Evolutionary conservation across 202 grass and related monocot genomes (phyloP).

Genomic region (Carex arenaria): DNA sequence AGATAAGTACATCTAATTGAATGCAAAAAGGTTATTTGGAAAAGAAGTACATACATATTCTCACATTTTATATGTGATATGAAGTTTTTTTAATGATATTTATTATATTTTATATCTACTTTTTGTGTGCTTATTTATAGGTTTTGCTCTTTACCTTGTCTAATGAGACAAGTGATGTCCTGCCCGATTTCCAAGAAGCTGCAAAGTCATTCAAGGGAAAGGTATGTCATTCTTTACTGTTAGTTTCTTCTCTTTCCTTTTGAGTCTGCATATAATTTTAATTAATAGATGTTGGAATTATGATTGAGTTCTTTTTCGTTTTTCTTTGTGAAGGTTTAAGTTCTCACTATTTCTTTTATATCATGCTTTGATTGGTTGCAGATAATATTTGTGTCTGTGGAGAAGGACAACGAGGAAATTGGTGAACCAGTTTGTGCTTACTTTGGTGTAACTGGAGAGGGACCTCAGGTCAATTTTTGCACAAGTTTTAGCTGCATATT

Average conservation of each 20-base stretch:
- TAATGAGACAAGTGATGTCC: conserved; percentile 47
- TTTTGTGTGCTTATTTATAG: conserved; percentile 30
- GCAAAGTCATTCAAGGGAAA: conserved; percentile 88
- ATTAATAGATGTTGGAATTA: neutral
- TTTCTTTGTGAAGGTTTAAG: conserved; percentile 14
- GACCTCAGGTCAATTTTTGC: conserved; percentile 48
- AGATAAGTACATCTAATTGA: neutral
- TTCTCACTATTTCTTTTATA: conserved; percentile 18
- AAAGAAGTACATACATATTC: neutral
- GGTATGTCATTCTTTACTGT: conserved; percentile 37
- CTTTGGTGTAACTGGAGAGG: conserved; percentile 74
- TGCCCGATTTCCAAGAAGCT: conserved; percentile 72
- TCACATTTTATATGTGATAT: neutral
- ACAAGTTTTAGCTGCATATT: neutral
- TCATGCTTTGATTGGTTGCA: conserved; percentile 28
- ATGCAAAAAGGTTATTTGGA: neutral
- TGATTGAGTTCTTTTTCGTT: neutral
- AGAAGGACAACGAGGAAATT: conserved; percentile 69
- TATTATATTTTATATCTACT: neutral
- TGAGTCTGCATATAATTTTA: conserved; percentile 5
- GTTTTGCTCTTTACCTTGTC: conserved; percentile 83
- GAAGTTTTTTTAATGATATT: neutral
- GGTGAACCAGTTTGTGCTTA: conserved; percentile 87
- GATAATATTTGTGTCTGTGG: conserved; percentile 94
- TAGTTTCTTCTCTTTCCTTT: neutral